Base-by-base conservation (phyloP, 2,329 filamentous ascomycete species). In the Dryadomyces quercivorus region DNA sequence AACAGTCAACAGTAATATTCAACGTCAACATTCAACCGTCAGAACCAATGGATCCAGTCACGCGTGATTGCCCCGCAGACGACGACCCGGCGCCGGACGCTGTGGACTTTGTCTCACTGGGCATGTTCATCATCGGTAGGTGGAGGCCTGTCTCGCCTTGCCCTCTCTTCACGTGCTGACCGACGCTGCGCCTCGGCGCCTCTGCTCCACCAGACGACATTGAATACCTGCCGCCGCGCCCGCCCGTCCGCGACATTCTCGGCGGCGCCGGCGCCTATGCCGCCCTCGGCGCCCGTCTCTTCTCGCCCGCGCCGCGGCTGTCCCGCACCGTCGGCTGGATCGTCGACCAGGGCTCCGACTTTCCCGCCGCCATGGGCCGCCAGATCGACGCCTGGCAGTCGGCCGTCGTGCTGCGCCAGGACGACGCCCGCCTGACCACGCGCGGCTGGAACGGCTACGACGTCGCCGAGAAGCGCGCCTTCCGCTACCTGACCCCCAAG, bases 401-500 rank as follows among this genome's bases (percentile, higher is more conserved):
- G 1, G 80, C 80, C 6, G 86, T 81, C 20, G 64, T 89, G 16
- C 72, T 93, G 59, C 80, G 90, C 53, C 71, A 80, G 50, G 82
- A 86, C 53, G 72, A 75, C 1, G 67, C 76, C 7, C 81, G 88
- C 22, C 74, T 88, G 51, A 97, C 92, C 2, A 98, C 93, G 0
- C 81, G 89, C 48, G 91, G 86, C 48, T 95, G 89, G 88, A 97
- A 97, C 66, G 87, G 87, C 51, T 97, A 97, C 65, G 77, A 80
- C 36, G 76, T 81, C 52, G 50, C 49, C 16, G 59, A 61, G 43
- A 78, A 82, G 59, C 74, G 78, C 69, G 84, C 84, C 8, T 98
- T 98, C 74, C 84, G 82, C 66, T 98, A 97, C 67, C 75, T 83
- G 52, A 96, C 91, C 0, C 85, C 88, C 1, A 97, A 96, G 70